phyloP scores from a whole-genome alignment of 2,329 filamentous ascomycete genomes.

The Colletotrichum sp. region DNA sequence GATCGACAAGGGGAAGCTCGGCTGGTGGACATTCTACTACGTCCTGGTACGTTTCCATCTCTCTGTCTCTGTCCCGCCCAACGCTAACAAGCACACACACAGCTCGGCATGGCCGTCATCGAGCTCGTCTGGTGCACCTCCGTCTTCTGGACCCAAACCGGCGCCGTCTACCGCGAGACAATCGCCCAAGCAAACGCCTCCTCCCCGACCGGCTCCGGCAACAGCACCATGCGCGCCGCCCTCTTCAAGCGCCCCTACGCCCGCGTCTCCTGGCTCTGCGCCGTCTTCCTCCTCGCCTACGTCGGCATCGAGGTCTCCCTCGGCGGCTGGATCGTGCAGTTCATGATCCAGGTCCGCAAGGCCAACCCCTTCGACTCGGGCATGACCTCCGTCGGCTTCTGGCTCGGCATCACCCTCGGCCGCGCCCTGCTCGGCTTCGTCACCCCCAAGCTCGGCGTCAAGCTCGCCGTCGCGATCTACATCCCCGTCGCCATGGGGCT shows the following conservation, averaged over 20 bases:
- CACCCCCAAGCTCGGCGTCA: slow-evolving; percentile 74
- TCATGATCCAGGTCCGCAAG: slow-evolving; percentile 79
- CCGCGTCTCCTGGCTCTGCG: slow-evolving; percentile 71
- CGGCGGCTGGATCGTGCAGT: slow-evolving; percentile 83
- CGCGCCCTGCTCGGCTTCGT: slow-evolving; percentile 75
- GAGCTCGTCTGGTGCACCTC: slow-evolving; percentile 54
- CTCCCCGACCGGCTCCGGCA: slow-evolving; percentile 21
- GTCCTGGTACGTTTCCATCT: slow-evolving; percentile 61
- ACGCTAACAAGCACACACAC: background rate
- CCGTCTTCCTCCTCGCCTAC: slow-evolving; percentile 76
- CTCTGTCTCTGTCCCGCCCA: background rate
- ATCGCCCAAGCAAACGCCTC: slow-evolving; percentile 9
- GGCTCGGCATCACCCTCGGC: slow-evolving; percentile 79
- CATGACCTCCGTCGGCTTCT: slow-evolving; percentile 80
- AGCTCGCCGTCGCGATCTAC: slow-evolving; percentile 66
- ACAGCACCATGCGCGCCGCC: slow-evolving; percentile 36
- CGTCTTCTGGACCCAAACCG: slow-evolving; percentile 66
- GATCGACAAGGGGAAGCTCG: slow-evolving; percentile 63
- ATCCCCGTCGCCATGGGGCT: slow-evolving; percentile 67
- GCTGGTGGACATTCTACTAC: slow-evolving; percentile 79
- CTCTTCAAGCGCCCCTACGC: slow-evolving; percentile 48
- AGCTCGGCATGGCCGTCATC: slow-evolving; percentile 58
- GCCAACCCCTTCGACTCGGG: slow-evolving; percentile 72
- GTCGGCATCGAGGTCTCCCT: slow-evolving; percentile 78
- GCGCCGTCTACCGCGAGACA: slow-evolving; percentile 53